Conservation (phyloP, 1,284 basidiomycete genomes). For the Rhodotorula mucilaginosa region DNA sequence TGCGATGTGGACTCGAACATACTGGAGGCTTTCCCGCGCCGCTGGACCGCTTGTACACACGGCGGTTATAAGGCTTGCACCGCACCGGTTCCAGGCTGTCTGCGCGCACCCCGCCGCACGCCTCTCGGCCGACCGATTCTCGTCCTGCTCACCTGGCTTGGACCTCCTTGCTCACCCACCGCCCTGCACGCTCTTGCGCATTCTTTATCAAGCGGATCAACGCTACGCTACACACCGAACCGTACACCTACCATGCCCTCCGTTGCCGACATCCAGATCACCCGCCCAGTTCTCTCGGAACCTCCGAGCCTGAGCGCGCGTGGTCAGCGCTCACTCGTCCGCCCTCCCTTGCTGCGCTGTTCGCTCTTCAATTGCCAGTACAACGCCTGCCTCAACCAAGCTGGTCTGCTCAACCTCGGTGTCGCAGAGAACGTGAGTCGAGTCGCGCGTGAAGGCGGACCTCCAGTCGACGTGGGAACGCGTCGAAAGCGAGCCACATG, state of each 20-base stretch:
- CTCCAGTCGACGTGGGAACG: background rate
- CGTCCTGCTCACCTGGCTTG: no score
- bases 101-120: background rate
- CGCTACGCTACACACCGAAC: no score
- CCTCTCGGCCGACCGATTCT: background rate
- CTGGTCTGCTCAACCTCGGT: slow-evolving; percentile 31
- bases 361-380: slow-evolving; percentile 37
- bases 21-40: no score
- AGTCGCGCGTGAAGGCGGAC: no score
- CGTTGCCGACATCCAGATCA: background rate
- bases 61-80: background rate
- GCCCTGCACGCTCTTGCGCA: background rate
- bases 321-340: slow-evolving; percentile 28
- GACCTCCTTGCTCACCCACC: no score
- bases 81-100: background rate
- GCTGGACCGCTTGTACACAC: background rate
- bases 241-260: background rate
- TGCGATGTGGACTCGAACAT: background rate
- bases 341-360: slow-evolving; percentile 36
- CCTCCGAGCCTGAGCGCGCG: slow-evolving; percentile 21
- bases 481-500: background rate
- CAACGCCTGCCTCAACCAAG: slow-evolving; percentile 9
- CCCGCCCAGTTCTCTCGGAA: slow-evolving; percentile 8
- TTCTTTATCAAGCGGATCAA: background rate
- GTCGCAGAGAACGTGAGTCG: slow-evolving; percentile 33